Evolutionary conservation across 2,329 filamentous ascomycete genomes (phyloP).

Genomic region (Fusarium metavorans): DNA sequence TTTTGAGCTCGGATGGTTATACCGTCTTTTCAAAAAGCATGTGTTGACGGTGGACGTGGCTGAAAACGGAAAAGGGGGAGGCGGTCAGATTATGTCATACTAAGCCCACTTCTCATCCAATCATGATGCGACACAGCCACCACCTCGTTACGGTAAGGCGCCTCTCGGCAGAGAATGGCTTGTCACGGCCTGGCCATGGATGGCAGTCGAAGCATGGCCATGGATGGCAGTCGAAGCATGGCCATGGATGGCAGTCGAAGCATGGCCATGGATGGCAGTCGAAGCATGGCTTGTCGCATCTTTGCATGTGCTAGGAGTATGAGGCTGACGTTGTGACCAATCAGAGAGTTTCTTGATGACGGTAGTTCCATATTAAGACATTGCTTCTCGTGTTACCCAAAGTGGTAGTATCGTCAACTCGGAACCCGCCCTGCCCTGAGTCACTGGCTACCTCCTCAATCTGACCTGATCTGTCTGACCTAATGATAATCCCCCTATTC

Average conservation of each 20-base stretch:
- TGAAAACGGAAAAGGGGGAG: constrained; percentile 34
- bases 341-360: not conserved
- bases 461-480: not conserved
- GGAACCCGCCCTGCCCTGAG: not conserved
- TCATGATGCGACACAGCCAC: constrained; percentile 10
- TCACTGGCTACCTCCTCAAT: not conserved
- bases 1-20: constrained; percentile 9
- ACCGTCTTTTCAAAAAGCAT: constrained; percentile 4
- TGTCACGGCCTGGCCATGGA: not conserved
- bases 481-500: not conserved
- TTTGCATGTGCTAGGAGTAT: not conserved
- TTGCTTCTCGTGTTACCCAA: not conserved
- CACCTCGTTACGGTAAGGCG: not conserved
- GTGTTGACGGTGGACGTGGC: constrained; percentile 11
- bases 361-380: not conserved
- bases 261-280: not conserved
- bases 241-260: not conserved
- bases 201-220: not conserved
- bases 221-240: not conserved
- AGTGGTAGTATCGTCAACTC: not conserved
- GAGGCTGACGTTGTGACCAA: constrained; percentile 1
- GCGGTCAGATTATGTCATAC: constrained; percentile 29
- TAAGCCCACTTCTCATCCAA: not conserved
- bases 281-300: not conserved
- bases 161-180: not conserved